phyloP scores from a whole-genome alignment of 345 rosid genomes.

The Rhizophora mangle region DNA sequence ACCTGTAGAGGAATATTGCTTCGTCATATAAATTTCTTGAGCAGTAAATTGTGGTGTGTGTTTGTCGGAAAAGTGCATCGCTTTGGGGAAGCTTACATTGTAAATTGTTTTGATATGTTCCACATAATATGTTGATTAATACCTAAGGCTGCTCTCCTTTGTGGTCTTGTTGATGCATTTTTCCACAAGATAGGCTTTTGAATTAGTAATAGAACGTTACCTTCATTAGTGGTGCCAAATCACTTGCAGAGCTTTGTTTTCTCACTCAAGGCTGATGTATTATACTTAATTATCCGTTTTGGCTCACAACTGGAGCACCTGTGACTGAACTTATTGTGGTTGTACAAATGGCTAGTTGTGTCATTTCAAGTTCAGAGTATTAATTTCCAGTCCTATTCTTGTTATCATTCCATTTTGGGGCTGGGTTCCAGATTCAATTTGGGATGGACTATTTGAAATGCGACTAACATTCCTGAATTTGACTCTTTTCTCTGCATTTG shows the following conservation, averaged over 20 bases:
- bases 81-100: not conserved
- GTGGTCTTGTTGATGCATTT: not conserved
- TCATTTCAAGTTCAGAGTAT: not conserved
- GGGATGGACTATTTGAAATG: not conserved
- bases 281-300: not conserved
- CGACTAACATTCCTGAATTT: not conserved
- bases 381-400: not conserved
- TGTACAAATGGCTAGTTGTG: not conserved
- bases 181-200: not conserved
- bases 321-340: not conserved
- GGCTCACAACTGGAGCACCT: not conserved
- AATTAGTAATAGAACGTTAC: not conserved
- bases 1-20: not conserved
- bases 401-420: too few relatives aligned
- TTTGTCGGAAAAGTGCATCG: not conserved
- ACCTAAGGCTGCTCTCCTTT: too few relatives aligned
- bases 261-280: too few relatives aligned
- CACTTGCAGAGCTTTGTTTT: too few relatives aligned
- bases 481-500: not conserved
- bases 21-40: not conserved
- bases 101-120: not conserved
- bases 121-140: not conserved
- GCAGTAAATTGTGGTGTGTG: not conserved
- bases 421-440: not conserved
- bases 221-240: too few relatives aligned